These are phyloP conservation scores for Nevesoporus exiguus DNA, from an alignment of 768 basidiomycete genomes.

Conservation along the genomic window DNA sequence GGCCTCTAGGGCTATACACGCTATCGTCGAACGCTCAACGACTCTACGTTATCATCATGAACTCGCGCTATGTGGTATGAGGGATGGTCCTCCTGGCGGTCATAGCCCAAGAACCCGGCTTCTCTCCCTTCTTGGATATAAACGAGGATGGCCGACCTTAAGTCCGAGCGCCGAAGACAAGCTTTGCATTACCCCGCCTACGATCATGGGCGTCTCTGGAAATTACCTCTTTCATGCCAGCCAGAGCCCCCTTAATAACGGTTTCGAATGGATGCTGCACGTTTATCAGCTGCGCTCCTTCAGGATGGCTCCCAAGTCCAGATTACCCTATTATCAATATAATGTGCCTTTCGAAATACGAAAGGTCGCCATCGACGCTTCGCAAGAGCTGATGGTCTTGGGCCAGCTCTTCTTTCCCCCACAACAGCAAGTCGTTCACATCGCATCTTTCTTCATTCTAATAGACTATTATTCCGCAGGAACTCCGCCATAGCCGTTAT, in stretches of 20 bases:
- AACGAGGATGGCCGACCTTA: conserved; percentile 34
- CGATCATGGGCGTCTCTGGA: conserved; percentile 32
- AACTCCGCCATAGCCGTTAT: conserved; percentile 24
- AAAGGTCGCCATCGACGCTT: conserved; percentile 31
- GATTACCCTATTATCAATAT: conserved; percentile 30
- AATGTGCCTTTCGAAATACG: conserved; percentile 34
- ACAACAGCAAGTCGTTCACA: conserved; percentile 18
- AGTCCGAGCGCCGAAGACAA: conserved; percentile 31
- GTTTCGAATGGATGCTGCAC: conserved; percentile 32
- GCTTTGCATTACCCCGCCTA: conserved; percentile 30
- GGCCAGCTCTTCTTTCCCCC: conserved; percentile 30
- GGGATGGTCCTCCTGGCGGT: conserved; percentile 24
- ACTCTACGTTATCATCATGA: conserved; percentile 33
- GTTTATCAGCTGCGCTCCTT: conserved; percentile 35
- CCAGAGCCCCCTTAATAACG: conserved; percentile 31
- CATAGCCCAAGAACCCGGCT: conserved; percentile 22
- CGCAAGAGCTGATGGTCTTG: conserved; percentile 30
- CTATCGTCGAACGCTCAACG: conserved; percentile 23
- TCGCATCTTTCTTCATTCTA: background rate
- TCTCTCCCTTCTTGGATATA: conserved; percentile 28
- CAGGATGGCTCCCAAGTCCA: conserved; percentile 23
- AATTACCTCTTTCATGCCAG: conserved; percentile 34
- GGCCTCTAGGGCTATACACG: conserved; percentile 24
- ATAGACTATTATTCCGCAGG: conserved; percentile 12
- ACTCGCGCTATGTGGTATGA: conserved; percentile 31